Evolutionary conservation across 2,329 filamentous ascomycete species (phyloP).

Genomic region (Pseudohalonectria lignicola): DNA sequence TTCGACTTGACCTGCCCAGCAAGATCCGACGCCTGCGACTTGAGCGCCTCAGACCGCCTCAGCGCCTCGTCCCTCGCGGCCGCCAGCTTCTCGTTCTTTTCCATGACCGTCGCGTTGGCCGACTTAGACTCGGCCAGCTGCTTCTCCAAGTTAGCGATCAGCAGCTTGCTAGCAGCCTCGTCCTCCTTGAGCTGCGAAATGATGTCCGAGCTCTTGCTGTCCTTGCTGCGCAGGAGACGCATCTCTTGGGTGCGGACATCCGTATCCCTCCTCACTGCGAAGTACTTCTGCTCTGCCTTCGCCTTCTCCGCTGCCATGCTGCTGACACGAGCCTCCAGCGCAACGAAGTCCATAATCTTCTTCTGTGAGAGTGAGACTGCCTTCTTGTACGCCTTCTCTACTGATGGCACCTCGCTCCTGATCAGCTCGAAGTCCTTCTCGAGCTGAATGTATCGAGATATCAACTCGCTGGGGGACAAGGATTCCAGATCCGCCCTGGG

Average conservation of each 20-base stretch:
- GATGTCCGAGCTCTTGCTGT: constrained; percentile 84
- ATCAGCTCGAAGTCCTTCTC: constrained; percentile 75
- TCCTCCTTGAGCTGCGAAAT: constrained; percentile 88
- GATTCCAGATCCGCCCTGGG: constrained; percentile 39
- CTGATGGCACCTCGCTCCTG: constrained; percentile 75
- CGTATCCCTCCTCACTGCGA: constrained; percentile 87
- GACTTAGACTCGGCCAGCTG: constrained; percentile 77
- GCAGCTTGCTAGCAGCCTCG: constrained; percentile 63
- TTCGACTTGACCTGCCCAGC: constrained; percentile 65
- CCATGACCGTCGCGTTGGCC: constrained; percentile 57
- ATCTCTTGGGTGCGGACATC: constrained; percentile 77
- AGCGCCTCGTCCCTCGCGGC: constrained; percentile 57
- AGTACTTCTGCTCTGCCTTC: constrained; percentile 97
- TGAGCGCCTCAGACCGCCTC: constrained; percentile 60
- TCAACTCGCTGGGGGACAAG: constrained; percentile 60
- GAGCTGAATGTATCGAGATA: constrained; percentile 60
- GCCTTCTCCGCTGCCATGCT: constrained; percentile 77
- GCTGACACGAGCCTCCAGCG: constrained; percentile 67
- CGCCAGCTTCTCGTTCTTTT: constrained; percentile 68
- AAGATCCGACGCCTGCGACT: constrained; percentile 66
- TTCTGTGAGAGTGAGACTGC: constrained; percentile 74
- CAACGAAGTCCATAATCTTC: constrained; percentile 69
- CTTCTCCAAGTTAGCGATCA: constrained; percentile 82
- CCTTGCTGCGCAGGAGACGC: constrained; percentile 67
- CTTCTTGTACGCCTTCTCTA: constrained; percentile 86